Base-by-base conservation (phyloP, 805 yeast genomes). In the Kuraishia piskuri region DNA sequence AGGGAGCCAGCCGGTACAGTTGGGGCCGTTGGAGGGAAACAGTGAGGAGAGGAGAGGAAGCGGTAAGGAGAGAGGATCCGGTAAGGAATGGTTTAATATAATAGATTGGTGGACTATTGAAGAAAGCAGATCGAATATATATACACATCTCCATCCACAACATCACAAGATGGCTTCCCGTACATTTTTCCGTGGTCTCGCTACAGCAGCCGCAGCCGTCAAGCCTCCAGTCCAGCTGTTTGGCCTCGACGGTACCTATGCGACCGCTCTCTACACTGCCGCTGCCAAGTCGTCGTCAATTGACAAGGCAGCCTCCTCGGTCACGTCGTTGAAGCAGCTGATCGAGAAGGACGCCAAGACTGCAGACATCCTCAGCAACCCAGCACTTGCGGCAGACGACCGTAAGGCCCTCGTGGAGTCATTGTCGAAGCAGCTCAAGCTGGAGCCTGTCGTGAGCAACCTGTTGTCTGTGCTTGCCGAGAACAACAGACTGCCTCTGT, bases 211-310 rank as follows among this genome's bases (percentile, higher is more conserved):
- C 65, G 20, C 46, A 12, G 31, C 26, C 36, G 80, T 80, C 65
- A 85, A 83, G 72, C 90, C 95, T 52, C 97, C 98, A 54, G 88
- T 92, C 59, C 96, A 90, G 80, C 80, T 92, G 69, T 92, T 81
- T 66, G 98, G 98, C 59, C 75, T 92, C 62, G 97, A 91, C 62
- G 99, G 98, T 68, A 90, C 98, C 59, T 92, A 92, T 73, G 99
- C 98, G 62, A 80, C 90, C 55, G 97, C 99, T 50, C 80, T 94
- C 64, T 92, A 84, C 82, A 78, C 91, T 53, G 97, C 98, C 22
- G 86, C 98, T 54, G 86, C 86, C 61, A 86, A 88, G 78, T 83
- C 82, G 62, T 80, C 95, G 37, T 76, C 89, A 9, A 75, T 90
- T 62, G 92, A 84, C 54, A 68, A 68, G 60, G 72, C 83, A 58